These are phyloP conservation scores for Hemileccinum impolitum DNA, from an alignment of 768 basidiomycete species.

Conservation along the genomic window DNA sequence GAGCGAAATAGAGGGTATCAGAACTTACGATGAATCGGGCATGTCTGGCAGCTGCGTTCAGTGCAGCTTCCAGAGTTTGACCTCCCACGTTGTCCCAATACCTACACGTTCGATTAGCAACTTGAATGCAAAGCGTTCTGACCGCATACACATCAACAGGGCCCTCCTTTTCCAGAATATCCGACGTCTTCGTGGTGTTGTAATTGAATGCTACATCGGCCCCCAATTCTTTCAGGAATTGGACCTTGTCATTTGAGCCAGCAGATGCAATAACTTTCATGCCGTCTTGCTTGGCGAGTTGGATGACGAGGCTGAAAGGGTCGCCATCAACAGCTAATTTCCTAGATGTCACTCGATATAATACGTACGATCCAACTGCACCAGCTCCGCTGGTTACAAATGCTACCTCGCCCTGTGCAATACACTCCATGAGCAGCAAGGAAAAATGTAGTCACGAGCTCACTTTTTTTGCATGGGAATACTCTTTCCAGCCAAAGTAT, in stretches of 20 bases:
- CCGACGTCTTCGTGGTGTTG: constrained; percentile 52
- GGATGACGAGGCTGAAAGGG: constrained; percentile 41
- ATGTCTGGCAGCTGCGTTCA: constrained; percentile 40
- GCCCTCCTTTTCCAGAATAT: constrained; percentile 55
- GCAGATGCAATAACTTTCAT: constrained; percentile 69
- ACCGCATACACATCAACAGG: constrained; percentile 47
- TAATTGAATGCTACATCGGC: constrained; percentile 74
- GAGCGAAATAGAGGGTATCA: not conserved
- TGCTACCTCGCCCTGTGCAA: constrained; percentile 42
- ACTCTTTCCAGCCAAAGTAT: constrained; percentile 6
- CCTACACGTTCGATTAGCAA: not conserved
- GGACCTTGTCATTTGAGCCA: constrained; percentile 72
- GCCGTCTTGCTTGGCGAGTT: constrained; percentile 49
- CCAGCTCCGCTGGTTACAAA: constrained; percentile 46
- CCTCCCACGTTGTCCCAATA: constrained; percentile 55
- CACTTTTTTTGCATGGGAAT: constrained; percentile 17
- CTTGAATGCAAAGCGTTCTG: not conserved
- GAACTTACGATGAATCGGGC: constrained; percentile 47
- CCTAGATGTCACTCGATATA: not conserved
- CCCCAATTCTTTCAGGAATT: constrained; percentile 56
- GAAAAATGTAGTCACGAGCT: constrained; percentile 2
- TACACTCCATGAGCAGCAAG: not conserved
- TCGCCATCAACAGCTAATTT: not conserved
- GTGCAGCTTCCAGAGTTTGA: constrained; percentile 52
- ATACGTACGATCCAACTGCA: constrained; percentile 59